Evolutionary conservation across 805 yeast genomes (phyloP).

Genomic region (Ascoidea asiatica): DNA sequence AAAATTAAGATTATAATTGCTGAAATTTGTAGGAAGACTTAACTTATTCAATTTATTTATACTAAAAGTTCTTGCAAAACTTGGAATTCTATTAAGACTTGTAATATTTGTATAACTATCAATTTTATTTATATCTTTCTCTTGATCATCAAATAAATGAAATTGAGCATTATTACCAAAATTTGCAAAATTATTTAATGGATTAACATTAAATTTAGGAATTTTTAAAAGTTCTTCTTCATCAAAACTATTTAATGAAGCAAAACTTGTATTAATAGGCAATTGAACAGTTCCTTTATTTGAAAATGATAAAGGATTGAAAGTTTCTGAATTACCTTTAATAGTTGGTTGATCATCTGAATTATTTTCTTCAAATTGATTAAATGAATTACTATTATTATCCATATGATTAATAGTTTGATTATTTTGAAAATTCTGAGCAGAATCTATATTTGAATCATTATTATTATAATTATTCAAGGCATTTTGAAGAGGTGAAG

Average conservation of each 20-base stretch:
- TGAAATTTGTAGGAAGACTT: neutral
- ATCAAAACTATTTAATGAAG: slow-evolving; percentile 54
- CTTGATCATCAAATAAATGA: slow-evolving; percentile 6
- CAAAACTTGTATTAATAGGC: slow-evolving; percentile 64
- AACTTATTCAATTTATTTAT: neutral
- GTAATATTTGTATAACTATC: slow-evolving; percentile 1
- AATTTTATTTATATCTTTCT: neutral
- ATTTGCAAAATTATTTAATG: neutral
- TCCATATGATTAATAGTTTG: slow-evolving; percentile 3
- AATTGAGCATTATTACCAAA: slow-evolving; percentile 7
- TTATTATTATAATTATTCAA: neutral
- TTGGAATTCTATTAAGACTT: neutral
- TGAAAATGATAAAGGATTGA: slow-evolving; percentile 1
- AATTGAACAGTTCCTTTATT: slow-evolving; percentile 34
- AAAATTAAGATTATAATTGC: neutral
- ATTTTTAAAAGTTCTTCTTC: slow-evolving; percentile 16
- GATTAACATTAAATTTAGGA: neutral
- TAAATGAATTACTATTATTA: slow-evolving; percentile 5
- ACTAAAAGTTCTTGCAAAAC: too few relatives aligned
- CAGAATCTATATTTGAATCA: slow-evolving; percentile 1
- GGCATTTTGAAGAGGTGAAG: too few relatives aligned
- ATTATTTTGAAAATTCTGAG: slow-evolving; percentile 1
- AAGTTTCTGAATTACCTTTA: neutral
- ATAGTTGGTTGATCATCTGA: slow-evolving; percentile 4
- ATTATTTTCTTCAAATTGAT: slow-evolving; percentile 1